Percentiles rank a stretch among this genome's conserved stretches.
phyloP scores from a whole-genome alignment of 345 rosid species.

The Eucalyptus decipiens region DNA sequence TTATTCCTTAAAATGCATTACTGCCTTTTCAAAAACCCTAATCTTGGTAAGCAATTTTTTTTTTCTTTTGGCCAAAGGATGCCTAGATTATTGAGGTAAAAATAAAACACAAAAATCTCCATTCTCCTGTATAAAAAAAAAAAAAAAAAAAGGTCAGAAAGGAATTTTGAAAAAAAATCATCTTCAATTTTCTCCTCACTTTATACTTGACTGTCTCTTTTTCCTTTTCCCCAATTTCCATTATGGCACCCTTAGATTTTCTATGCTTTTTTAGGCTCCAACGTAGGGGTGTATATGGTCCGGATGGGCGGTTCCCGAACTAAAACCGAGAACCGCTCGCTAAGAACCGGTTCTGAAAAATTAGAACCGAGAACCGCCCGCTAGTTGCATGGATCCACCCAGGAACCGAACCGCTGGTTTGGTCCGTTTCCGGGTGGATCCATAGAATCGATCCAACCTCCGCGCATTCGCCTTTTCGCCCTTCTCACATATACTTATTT shows the following conservation, averaged over 20 bases:
- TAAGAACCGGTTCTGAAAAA: too few species aligned
- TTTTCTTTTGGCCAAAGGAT: not conserved
- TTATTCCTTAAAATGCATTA: not conserved
- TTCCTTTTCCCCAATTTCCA: not conserved
- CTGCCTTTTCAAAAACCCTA: not conserved
- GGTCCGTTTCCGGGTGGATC: too few species aligned
- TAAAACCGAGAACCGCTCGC: rapidly evolving
- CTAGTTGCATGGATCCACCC: too few species aligned
- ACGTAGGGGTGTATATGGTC: rapidly evolving
- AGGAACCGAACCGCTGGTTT: rapidly evolving
- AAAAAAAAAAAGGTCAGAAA: not conserved
- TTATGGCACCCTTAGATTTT: not conserved
- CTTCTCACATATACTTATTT: too few species aligned
- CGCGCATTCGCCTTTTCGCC: rapidly evolving
- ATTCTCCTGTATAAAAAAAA: not conserved
- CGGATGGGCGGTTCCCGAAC: rapidly evolving
- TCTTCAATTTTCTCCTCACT: not conserved
- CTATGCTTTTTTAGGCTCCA: not conserved
- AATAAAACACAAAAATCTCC: not conserved
- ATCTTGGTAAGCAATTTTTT: not conserved
- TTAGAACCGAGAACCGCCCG: rapidly evolving
- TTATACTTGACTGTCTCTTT: not conserved
- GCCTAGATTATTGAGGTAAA: not conserved
- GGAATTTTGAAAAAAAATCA: not conserved
- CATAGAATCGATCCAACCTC: too few species aligned